A percentile compares a stretch with the other conserved stretches of the same genome.
Evolutionary conservation across 2,329 filamentous ascomycete genomes (phyloP).

Genomic region (Aspergillus sp.): DNA sequence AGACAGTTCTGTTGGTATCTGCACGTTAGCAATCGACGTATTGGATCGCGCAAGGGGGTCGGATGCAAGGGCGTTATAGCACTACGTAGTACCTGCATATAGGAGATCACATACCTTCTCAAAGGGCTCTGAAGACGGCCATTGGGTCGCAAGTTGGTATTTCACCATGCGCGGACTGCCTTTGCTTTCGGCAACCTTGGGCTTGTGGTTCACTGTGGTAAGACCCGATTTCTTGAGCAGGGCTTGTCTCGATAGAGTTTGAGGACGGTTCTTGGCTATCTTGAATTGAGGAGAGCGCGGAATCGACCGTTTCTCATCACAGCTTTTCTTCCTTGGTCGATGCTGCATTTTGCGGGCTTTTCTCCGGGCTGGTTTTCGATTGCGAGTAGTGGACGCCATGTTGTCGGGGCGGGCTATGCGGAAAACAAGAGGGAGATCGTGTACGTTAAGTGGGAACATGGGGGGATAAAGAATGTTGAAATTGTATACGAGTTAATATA

Average conservation of each 20-base stretch:
- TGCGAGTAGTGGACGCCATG: slow-evolving; percentile 17
- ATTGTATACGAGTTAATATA: background rate
- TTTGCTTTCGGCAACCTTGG: background rate
- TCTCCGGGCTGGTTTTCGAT: slow-evolving; percentile 10
- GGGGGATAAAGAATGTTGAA: background rate
- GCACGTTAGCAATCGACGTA: slow-evolving; percentile 4
- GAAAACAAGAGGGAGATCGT: background rate
- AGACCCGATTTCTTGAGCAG: background rate
- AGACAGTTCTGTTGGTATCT: slow-evolving; percentile 30
- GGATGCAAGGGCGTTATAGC: background rate
- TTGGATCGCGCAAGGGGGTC: slow-evolving; percentile 8
- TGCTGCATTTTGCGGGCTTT: slow-evolving; percentile 9
- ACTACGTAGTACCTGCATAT: too few species aligned
- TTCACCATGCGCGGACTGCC: slow-evolving; percentile 8
- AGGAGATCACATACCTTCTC: slow-evolving; percentile 26
- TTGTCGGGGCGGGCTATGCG: background rate
- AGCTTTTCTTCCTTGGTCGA: slow-evolving; percentile 12
- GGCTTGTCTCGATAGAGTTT: slow-evolving; percentile 7
- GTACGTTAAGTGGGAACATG: background rate
- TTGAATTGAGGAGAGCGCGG: slow-evolving; percentile 16
- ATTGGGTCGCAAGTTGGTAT: slow-evolving; percentile 17
- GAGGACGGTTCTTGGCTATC: slow-evolving; percentile 3
- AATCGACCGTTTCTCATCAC: slow-evolving; percentile 8
- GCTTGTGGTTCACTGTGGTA: slow-evolving; percentile 3
- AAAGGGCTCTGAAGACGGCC: slow-evolving; percentile 25